Conservation (phyloP, 305 asterid species). For the Plantago rigida region DNA sequence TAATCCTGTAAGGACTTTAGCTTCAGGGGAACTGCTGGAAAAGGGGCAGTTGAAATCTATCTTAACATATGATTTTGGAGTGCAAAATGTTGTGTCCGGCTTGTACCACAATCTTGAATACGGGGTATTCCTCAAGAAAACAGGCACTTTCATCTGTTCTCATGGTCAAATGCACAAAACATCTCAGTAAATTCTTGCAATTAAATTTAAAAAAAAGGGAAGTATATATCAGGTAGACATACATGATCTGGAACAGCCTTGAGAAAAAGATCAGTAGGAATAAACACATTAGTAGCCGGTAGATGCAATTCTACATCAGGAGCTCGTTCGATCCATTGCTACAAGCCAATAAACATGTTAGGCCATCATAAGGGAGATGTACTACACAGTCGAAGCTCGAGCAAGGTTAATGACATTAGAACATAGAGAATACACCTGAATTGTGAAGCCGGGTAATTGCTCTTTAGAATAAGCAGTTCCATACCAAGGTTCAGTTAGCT, state of each 20-base stretch:
- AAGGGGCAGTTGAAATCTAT: constrained; percentile 80
- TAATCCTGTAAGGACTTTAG: constrained; percentile 67
- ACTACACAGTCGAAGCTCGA: constrained; percentile 7
- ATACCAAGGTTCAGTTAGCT: constrained; percentile 82
- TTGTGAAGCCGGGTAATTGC: constrained; percentile 45
- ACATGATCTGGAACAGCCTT: constrained; percentile 55
- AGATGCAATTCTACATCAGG: constrained; percentile 62
- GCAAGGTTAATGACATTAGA: constrained; percentile 5
- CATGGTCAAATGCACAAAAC: constrained; percentile 29
- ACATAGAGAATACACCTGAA: constrained; percentile 41
- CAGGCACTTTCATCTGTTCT: constrained; percentile 59
- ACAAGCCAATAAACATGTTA: constrained; percentile 30
- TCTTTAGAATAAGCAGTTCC: constrained; percentile 76
- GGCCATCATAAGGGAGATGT: constrained; percentile 12
- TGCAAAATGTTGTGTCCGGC: constrained; percentile 67
- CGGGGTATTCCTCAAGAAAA: constrained; percentile 57
- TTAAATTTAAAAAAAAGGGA: constrained; percentile 9
- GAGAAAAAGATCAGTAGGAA: constrained; percentile 81
- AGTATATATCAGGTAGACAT: constrained; percentile 14
- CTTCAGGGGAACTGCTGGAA: constrained; percentile 78
- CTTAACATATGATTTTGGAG: constrained; percentile 84
- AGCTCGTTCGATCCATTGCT: constrained; percentile 69
- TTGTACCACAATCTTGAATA: constrained; percentile 93
- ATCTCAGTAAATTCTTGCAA: background rate
- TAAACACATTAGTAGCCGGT: constrained; percentile 66